Base-by-base conservation (phyloP, 2,329 filamentous ascomycete genomes). In the Didymella exigua region DNA sequence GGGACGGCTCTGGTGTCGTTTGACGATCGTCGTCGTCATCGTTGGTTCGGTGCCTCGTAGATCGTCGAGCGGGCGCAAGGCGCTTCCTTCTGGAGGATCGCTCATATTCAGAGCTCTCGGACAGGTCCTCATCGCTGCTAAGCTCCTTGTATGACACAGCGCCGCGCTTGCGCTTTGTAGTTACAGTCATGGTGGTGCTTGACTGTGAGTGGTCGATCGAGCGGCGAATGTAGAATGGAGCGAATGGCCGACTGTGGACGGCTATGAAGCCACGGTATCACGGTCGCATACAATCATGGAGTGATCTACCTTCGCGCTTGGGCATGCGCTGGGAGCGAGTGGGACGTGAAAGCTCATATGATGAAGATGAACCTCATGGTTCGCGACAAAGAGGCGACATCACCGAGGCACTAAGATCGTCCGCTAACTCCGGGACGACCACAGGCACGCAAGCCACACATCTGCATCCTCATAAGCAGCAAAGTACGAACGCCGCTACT, bases 101-200 rank as follows among this genome's bases (percentile, higher is more conserved):
- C 11, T 61, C 65, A 1, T 56, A 27, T 8, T 54, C 67, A 18
- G 66, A 66, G 47, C 59, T 58, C 4, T 61, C 62, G 6, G 65
- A 63, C 1, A 66, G 16, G 23, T 69, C 70, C 5, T 74, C 71
- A 21, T 73, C 69, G 49, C 66, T 73, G 49, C 69, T 74, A 29
- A 68, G 68, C 51, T 76, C 74, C 47, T 65, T 70, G 48, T 76
- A 76, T 26, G 72, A 75, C 36, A 75, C 63, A 38, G 67, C 56
- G 40, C 59, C 68, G 41, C 73, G 63, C 59, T 71, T 75, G 62
- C 73, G 73, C 60, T 75, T 74, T 50, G 69, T 59, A 33, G 62
- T 65, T 16, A 64, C 56, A 31, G 61, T 64, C 69, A 72, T 73
- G 56, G 51, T 59, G 18, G 49, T 33, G 30, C 42, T 26, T 30